Evolutionary conservation across 257 asterid species (phyloP), one percentile per base, ranked within the genome.

Genomic region (Gentiana macrophylla): DNA sequence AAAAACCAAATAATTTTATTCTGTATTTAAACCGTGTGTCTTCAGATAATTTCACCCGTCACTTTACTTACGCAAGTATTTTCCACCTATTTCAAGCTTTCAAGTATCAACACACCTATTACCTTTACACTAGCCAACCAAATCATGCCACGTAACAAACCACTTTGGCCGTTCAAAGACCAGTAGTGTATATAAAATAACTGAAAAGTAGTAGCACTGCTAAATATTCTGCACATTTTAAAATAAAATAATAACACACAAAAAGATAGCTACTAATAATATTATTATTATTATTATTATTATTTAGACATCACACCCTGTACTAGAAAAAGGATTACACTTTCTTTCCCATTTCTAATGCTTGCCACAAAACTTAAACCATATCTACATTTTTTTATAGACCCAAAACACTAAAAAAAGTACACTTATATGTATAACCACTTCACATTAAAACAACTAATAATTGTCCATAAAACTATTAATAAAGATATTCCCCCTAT

Each of bases 71-170:
- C 24, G 24, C 24, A 24, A 24, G 24, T 24, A 24, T 24, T 24
- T 24, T 24, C 24, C 24, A 73, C 88, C 80, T 36, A 73, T 59
- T 52, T 62, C 46, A 35, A 41, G 36, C 68, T 76, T 74, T 72
- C 76, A 66, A 57, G 63, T 70, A 68, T 59, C 72, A 64, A 64
- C 67, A 77, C 78, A 58, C 74, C 63, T 24, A 24, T 24, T 37
- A 55, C 36, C 60, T 55, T 55, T 64, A 9, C 47, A 4, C 10
- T 11, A 49, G 0, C 79, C 37, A 38, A 37, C 32, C 0, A 10
- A 0, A 3, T 4, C 1, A 5, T 11, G 62, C 65, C 86, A 78
- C 79, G 24, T 24, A 24, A 24, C 24, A 24, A 24, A 24, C 24
- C 52, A 62, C 51, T 74, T 59, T 74, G 56, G 56, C 78, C 80